A percentile compares a stretch with the other conserved stretches of the same genome.
Evolutionary conservation across 495 filamentous ascomycete species (phyloP).

Genomic region (Lophiotrema nucula): DNA sequence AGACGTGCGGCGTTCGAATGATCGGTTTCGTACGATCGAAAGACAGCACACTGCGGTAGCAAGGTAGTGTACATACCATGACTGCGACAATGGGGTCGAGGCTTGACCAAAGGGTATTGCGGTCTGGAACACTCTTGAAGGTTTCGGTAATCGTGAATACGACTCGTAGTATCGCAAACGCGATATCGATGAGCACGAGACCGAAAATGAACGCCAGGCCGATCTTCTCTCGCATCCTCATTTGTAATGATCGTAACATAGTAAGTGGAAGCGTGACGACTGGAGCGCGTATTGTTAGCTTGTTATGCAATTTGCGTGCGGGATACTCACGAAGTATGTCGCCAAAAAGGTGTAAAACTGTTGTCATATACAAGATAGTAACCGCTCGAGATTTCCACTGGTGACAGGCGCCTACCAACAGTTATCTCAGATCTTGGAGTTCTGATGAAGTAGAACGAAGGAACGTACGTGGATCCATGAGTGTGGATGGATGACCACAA

Average conservation of each 20-base stretch:
- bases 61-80: slow-evolving; percentile 1
- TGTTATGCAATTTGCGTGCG: neutral
- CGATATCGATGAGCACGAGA: slow-evolving; percentile 1
- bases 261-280: neutral
- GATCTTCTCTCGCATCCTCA: neutral
- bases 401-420: neutral
- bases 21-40: too few species aligned
- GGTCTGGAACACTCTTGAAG: neutral
- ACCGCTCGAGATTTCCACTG: neutral
- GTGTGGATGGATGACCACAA: neutral
- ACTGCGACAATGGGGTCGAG: neutral
- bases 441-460: neutral
- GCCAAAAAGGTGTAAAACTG: neutral
- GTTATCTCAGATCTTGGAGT: neutral
- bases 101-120: neutral
- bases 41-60: too few species aligned
- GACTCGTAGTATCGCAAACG: neutral
- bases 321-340: slow-evolving; percentile 1
- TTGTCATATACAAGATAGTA: neutral
- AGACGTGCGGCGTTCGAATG: too few species aligned
- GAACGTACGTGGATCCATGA: slow-evolving; percentile 1
- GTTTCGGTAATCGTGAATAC: neutral
- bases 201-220: slow-evolving; percentile 2
- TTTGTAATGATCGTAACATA: neutral
- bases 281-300: neutral